A percentile compares a stretch with the other conserved stretches of the same genome.
These are phyloP conservation scores for Inga laurina DNA, from an alignment of 306 rosid genomes.

Conservation along the genomic window DNA sequence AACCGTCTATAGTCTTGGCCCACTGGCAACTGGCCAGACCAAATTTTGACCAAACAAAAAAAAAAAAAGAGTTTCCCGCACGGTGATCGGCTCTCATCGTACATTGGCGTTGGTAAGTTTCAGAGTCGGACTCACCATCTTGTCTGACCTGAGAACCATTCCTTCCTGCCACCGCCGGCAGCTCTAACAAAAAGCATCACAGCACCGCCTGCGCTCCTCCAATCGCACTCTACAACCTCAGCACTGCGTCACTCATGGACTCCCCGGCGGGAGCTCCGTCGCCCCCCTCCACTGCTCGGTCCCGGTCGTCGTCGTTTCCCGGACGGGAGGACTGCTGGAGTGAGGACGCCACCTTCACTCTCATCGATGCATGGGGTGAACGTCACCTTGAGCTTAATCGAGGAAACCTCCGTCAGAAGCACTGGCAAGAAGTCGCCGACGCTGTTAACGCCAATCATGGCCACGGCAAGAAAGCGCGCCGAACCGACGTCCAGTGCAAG, in stretches of 20 bases:
- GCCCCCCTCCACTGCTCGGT: conserved; percentile 9
- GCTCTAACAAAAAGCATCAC: not conserved
- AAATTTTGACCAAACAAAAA: not conserved
- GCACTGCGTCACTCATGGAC: conserved; percentile 21
- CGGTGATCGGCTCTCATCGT: conserved; percentile 40
- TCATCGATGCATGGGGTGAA: conserved; percentile 76
- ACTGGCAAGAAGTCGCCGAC: conserved; percentile 75
- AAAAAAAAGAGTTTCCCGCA: conserved; percentile 38
- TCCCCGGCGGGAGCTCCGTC: conserved; percentile 40
- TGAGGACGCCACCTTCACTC: conserved; percentile 67
- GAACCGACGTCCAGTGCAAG: conserved; percentile 72
- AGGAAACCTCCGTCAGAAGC: conserved; percentile 63
- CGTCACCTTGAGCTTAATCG: conserved; percentile 54
- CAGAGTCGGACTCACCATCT: conserved; percentile 5
- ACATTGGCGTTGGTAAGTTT: conserved; percentile 25
- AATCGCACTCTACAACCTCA: not conserved
- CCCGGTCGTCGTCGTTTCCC: conserved; percentile 43
- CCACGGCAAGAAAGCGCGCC: conserved; percentile 37
- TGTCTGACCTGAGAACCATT: conserved; percentile 11
- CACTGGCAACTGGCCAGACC: not conserved
- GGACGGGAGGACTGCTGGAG: conserved; percentile 72
- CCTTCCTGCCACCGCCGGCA: conserved; percentile 11
- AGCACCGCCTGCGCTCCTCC: not conserved
- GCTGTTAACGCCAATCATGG: conserved; percentile 58
- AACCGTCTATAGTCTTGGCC: not conserved